Base-by-base conservation (phyloP, 2,329 filamentous ascomycete genomes). In the Clarireedia paspali region DNA sequence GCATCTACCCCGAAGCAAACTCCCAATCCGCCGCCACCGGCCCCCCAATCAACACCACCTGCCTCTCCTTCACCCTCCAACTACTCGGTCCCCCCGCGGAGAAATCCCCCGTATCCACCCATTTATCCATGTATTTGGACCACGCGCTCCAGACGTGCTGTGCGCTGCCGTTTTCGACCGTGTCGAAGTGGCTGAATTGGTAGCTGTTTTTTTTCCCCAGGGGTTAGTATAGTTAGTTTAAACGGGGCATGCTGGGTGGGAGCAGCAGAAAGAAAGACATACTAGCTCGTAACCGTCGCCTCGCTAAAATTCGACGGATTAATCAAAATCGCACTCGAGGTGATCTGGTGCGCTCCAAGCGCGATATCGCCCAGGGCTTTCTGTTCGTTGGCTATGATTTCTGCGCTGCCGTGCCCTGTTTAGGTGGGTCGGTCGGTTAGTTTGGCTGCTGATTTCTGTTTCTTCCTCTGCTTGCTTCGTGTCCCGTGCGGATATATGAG, bases 1-100 rank as follows among this genome's bases (percentile, higher is more conserved):
- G 4, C 26, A 36, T 24, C 20, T 20, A 20, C 40, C 46, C 7
- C 12, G 27, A 7, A 30, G 7, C 30, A n/a, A 48, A 20, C 7
- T 10, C 24, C n/a, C 47, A 17, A 24, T 48, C 44, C 5, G 44
- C 15, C 2, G 23, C 42, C 2, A 45, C 52, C 5, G 44, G 6
- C 2, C 51, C 42, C 2, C 52, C 52, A 5, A 49, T 20, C 36
- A 50, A 36, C 3, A 17, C 14, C 14, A 34, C 26, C 38, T 54
- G 52, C 34, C 52, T 49, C 10, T 42, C 23, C 46, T 50, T 48
- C 10, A 54, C 52, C 14, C 46, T 49, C 52, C 52, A 54, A 14
- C 45, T 42, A 10, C 52, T 54, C 26, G 42, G 26, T 50, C 14
- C 46, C 34, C 24, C 42, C 46, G 6, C 27, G 7, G 27, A 30